A percentile compares a stretch with the other conserved stretches of the same genome.
phyloP scores from a whole-genome alignment of 805 yeast genomes.

The Starmerella powellii region DNA sequence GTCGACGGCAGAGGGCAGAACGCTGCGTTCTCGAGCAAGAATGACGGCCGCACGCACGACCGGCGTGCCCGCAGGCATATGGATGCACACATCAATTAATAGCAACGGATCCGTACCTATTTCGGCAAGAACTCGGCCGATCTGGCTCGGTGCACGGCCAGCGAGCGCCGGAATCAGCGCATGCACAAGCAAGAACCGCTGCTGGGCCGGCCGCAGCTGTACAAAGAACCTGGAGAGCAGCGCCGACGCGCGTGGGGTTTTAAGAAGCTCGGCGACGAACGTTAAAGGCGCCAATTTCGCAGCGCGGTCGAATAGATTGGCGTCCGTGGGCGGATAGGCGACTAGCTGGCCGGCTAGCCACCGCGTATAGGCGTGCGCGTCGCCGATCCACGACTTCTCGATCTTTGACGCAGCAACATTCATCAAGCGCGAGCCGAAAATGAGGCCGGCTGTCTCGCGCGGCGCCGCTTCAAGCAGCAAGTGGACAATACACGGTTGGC shows the following conservation, averaged over 20 bases:
- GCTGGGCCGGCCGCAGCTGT: slow-evolving; percentile 14
- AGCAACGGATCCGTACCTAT: slow-evolving; percentile 9
- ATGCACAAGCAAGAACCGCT: slow-evolving; percentile 13
- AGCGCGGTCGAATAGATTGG: slow-evolving; percentile 18
- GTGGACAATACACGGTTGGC: background rate
- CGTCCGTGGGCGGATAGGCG: slow-evolving; percentile 1
- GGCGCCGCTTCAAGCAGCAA: background rate
- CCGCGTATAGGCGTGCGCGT: slow-evolving; percentile 13
- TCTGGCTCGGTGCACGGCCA: slow-evolving; percentile 1
- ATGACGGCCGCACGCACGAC: slow-evolving; percentile 21
- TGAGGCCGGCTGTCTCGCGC: background rate
- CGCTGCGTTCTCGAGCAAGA: slow-evolving; percentile 4
- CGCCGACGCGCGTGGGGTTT: background rate
- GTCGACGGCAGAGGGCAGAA: slow-evolving; percentile 1
- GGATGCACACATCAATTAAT: slow-evolving; percentile 5
- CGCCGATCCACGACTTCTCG: slow-evolving; percentile 16
- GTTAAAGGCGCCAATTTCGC: slow-evolving; percentile 20
- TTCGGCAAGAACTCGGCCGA: slow-evolving; percentile 15
- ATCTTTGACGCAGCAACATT: background rate
- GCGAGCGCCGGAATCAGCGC: slow-evolving; percentile 8
- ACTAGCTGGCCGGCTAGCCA: slow-evolving; percentile 22
- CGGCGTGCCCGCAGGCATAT: slow-evolving; percentile 1
- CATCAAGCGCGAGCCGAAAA: slow-evolving; percentile 18
- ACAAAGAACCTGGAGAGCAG: background rate
- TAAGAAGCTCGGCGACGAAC: slow-evolving; percentile 10